Conservation (phyloP, 1,284 basidiomycete genomes). For the Ganoderma lucidum region DNA sequence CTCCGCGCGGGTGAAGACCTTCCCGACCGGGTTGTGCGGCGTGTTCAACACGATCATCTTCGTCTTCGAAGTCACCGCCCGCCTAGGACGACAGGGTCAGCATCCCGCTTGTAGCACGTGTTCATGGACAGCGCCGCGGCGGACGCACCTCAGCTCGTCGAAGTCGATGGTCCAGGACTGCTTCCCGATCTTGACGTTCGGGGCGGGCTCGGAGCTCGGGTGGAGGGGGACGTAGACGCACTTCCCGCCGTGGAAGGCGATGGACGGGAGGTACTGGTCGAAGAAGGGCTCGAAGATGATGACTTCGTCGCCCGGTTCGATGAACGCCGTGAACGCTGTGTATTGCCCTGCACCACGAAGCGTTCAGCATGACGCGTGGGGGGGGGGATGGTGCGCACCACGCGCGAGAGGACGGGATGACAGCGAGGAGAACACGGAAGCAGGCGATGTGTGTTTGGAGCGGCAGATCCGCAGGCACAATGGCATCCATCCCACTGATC, state of each 20-base stretch:
- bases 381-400: no score
- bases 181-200: constrained; percentile 65
- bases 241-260: constrained; percentile 91
- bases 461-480: background rate
- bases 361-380: no score
- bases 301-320: constrained; percentile 93
- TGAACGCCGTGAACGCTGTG: constrained; percentile 86
- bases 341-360: constrained; percentile 73
- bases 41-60: constrained; percentile 96
- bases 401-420: background rate
- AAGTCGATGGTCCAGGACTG: constrained; percentile 88
- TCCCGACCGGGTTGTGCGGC: constrained; percentile 95
- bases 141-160: constrained; percentile 77
- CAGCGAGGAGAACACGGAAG: background rate
- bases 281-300: constrained; percentile 99
- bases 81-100: constrained; percentile 47
- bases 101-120: background rate
- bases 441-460: no score
- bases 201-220: constrained; percentile 61
- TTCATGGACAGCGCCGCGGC: background rate
- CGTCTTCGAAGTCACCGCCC: constrained; percentile 83
- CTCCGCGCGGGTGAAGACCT: constrained; percentile 89
- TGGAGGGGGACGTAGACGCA: constrained; percentile 95
- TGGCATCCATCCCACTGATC: no score
- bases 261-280: constrained; percentile 93